Conservation (phyloP, 331 rosid species). For the Rosa hybrid region DNA sequence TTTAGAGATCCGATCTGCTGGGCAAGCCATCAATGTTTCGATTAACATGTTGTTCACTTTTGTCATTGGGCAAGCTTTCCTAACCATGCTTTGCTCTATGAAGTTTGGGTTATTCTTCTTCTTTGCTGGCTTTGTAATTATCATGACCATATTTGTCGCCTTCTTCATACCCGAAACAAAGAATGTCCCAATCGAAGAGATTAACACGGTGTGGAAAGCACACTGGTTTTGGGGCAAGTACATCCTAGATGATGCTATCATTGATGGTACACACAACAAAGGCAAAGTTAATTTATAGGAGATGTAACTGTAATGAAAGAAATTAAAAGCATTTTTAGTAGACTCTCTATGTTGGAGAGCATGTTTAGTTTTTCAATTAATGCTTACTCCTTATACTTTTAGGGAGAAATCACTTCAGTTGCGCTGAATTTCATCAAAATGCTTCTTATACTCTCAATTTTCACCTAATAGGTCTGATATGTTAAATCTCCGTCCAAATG, state of each 20-base stretch:
- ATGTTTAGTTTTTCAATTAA: too few relatives aligned
- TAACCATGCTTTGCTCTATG: constrained; percentile 55
- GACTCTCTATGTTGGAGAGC: too few relatives aligned
- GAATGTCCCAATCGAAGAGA: constrained; percentile 59
- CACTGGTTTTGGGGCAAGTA: constrained; percentile 50
- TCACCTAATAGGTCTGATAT: too few relatives aligned
- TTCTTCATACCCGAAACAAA: constrained; percentile 55
- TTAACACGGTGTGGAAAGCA: constrained; percentile 49
- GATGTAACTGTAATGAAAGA: too few relatives aligned
- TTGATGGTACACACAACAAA: neutral
- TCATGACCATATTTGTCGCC: constrained; percentile 43
- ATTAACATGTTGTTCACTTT: constrained; percentile 63
- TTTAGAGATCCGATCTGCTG: constrained; percentile 51
- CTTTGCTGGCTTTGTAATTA: constrained; percentile 40
- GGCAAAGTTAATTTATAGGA: neutral
- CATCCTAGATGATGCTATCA: constrained; percentile 16
- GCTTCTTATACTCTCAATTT: too few relatives aligned
- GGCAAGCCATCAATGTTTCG: constrained; percentile 49
- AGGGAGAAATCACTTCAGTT: too few relatives aligned
- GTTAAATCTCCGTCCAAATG: too few relatives aligned
- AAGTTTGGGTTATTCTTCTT: constrained; percentile 58
- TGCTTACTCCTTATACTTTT: too few relatives aligned
- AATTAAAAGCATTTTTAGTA: too few relatives aligned
- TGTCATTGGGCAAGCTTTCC: constrained; percentile 44
- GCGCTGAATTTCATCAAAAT: too few relatives aligned